Conservation (phyloP, 2,329 filamentous ascomycete genomes). For the Paraphoma sp. region DNA sequence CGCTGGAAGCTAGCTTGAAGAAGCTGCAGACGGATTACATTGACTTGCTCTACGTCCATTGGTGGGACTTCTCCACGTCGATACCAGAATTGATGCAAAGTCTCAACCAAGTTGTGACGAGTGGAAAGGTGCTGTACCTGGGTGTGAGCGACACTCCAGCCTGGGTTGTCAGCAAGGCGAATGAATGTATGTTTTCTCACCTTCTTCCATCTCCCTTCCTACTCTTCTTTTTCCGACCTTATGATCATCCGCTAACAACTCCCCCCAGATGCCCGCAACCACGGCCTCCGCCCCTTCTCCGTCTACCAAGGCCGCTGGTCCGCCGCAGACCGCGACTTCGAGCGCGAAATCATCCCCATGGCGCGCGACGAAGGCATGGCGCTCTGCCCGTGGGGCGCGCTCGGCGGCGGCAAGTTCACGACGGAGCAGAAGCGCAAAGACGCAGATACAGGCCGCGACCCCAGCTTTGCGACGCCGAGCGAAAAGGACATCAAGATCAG, state of each 20-base stretch:
- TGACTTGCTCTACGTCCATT: slow-evolving; percentile 50
- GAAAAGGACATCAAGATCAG: slow-evolving; percentile 61
- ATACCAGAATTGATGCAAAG: slow-evolving; percentile 46
- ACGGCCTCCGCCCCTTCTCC: slow-evolving; percentile 73
- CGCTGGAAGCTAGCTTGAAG: slow-evolving; percentile 48
- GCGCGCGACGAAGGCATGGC: slow-evolving; percentile 67
- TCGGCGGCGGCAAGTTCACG: slow-evolving; percentile 57
- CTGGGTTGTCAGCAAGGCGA: slow-evolving; percentile 55
- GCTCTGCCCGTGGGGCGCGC: slow-evolving; percentile 61
- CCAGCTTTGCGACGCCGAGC: slow-evolving; percentile 45
- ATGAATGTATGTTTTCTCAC: slow-evolving; percentile 45
- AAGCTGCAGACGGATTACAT: slow-evolving; percentile 52
- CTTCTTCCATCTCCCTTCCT: background rate
- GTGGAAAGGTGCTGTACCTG: slow-evolving; percentile 49
- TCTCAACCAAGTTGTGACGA: slow-evolving; percentile 42
- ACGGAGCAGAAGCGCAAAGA: slow-evolving; percentile 37
- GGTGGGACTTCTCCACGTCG: slow-evolving; percentile 49
- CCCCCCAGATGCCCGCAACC: slow-evolving; percentile 64
- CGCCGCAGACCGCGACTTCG: slow-evolving; percentile 68
- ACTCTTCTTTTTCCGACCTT: background rate
- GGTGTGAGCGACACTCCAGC: slow-evolving; percentile 49
- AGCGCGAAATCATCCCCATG: slow-evolving; percentile 75
- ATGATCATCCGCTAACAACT: background rate
- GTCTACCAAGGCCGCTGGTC: slow-evolving; percentile 73
- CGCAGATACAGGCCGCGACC: slow-evolving; percentile 40